Evolutionary conservation across 2,329 filamentous ascomycete species (phyloP).

Genomic region (Colletotrichum limetticola): DNA sequence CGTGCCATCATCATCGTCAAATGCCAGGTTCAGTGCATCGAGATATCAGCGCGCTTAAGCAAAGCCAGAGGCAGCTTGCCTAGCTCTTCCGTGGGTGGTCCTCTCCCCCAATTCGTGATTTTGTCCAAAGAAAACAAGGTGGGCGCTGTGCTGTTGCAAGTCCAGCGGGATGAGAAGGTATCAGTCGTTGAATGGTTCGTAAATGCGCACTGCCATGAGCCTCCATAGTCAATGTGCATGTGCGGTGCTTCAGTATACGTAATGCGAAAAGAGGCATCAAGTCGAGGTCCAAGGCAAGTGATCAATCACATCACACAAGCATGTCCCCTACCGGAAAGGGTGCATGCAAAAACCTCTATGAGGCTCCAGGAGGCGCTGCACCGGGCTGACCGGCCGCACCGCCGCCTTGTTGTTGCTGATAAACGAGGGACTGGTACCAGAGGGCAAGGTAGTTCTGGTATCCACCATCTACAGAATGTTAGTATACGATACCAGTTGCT

Average conservation of each 20-base stretch:
- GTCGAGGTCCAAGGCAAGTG: constrained; percentile 36
- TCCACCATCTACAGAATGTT: constrained; percentile 72
- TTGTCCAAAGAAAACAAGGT: constrained; percentile 29
- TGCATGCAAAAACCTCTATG: constrained; percentile 22
- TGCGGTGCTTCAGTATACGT: constrained; percentile 33
- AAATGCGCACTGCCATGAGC: constrained; percentile 12
- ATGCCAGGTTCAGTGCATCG: constrained; percentile 31
- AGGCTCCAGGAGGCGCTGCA: constrained; percentile 33
- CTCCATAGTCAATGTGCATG: constrained; percentile 31
- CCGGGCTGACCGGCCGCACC: constrained; percentile 45
- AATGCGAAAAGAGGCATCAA: constrained; percentile 36
- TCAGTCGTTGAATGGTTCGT: constrained; percentile 28
- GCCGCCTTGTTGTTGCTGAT: constrained; percentile 51
- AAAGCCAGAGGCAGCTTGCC: constrained; percentile 20
- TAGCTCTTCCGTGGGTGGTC: neutral
- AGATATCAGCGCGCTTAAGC: constrained; percentile 24
- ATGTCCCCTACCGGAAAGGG: constrained; percentile 28
- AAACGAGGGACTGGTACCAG: constrained; percentile 78
- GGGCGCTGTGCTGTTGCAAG: constrained; percentile 30
- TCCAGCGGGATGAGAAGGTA: constrained; percentile 19
- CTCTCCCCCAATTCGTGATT: neutral
- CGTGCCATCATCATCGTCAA: constrained; percentile 35
- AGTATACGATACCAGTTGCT: constrained; percentile 35
- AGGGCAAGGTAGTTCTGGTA: constrained; percentile 83
- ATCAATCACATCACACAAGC: constrained; percentile 37